Evolutionary conservation across 1,139 yeast genomes (phyloP).

Genomic region (Geotrichum aggregatum): DNA sequence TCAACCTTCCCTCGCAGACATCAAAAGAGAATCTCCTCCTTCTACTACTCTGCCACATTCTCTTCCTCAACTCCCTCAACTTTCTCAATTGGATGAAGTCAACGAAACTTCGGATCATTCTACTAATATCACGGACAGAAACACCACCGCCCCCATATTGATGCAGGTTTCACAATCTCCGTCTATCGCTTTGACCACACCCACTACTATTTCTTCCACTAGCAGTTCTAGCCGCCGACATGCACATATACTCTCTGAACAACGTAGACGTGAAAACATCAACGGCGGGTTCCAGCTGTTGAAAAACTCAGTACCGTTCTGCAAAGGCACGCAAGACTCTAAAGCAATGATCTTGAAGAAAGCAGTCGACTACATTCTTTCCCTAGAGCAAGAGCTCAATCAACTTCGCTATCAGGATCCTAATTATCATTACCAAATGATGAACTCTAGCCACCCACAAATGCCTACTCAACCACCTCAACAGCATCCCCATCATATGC

Average conservation of each 20-base stretch:
- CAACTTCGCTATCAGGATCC: constrained; percentile 24
- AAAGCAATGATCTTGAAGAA: constrained; percentile 62
- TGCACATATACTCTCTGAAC: constrained; percentile 45
- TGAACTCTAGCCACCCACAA: constrained; percentile 10
- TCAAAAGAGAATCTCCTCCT: constrained; percentile 18
- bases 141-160: constrained; percentile 8
- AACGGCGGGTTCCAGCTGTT: constrained; percentile 45
- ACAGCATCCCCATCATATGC: constrained; percentile 21
- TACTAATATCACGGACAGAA: constrained; percentile 18
- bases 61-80: constrained; percentile 4
- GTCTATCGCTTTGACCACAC: constrained; percentile 26
- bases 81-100: constrained; percentile 5
- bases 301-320: constrained; percentile 41
- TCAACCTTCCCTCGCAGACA: neutral
- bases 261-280: constrained; percentile 45
- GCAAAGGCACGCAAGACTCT: constrained; percentile 44
- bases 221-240: constrained; percentile 33
- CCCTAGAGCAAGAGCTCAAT: constrained; percentile 36
- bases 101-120: constrained; percentile 4
- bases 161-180: constrained; percentile 8
- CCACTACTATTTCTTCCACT: constrained; percentile 29
- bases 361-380: constrained; percentile 75
- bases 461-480: constrained; percentile 11
- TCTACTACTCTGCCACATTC: constrained; percentile 7
- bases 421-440: constrained; percentile 19